Percentiles rank a stretch among this genome's conserved stretches.
Evolutionary conservation across 208 protist species (phyloP).

Genomic region (Wallacemonas sp.): DNA sequence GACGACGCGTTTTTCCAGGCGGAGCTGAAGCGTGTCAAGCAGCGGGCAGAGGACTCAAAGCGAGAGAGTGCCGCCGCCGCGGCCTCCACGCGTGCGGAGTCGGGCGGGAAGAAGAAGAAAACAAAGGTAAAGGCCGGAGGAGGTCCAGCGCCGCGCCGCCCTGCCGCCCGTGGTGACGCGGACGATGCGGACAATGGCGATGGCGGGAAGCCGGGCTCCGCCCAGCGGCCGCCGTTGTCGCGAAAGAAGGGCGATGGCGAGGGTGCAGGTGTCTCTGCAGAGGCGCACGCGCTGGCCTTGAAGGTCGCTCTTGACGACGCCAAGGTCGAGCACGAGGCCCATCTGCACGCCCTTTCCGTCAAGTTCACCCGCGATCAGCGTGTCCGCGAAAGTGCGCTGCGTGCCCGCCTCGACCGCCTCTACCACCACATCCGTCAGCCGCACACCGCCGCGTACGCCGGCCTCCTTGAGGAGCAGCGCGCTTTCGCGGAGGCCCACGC

Average conservation of each 20-base stretch:
- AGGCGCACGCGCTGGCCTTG: neutral
- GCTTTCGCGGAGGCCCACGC: slow-evolving; percentile 23
- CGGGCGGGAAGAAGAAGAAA: neutral
- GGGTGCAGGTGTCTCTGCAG: neutral
- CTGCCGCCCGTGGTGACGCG: neutral
- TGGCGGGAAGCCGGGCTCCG: neutral
- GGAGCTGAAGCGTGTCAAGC: slow-evolving; percentile 15
- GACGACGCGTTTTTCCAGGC: slow-evolving; percentile 25
- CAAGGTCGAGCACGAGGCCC: slow-evolving; percentile 5
- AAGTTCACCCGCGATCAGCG: slow-evolving; percentile 1
- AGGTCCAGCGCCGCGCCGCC: neutral
- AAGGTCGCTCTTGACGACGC: neutral
- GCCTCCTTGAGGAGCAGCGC: slow-evolving; percentile 38
- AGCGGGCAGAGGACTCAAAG: neutral
- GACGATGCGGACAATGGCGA: slow-evolving; percentile 6
- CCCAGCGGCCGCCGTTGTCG: neutral
- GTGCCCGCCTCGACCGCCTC: slow-evolving; percentile 22
- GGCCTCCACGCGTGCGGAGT: neutral
- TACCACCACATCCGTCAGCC: slow-evolving; percentile 46
- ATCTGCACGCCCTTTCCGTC: slow-evolving; percentile 7
- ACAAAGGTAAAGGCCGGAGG: slow-evolving; percentile 2
- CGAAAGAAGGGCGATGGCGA: neutral
- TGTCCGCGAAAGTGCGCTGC: slow-evolving; percentile 5
- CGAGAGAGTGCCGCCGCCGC: neutral
- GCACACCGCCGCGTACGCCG: slow-evolving; percentile 32